Evolutionary conservation across 192 early-diverging fungal species (phyloP), one percentile per base, ranked within the genome.

Genomic region (Piromyces sp.): DNA sequence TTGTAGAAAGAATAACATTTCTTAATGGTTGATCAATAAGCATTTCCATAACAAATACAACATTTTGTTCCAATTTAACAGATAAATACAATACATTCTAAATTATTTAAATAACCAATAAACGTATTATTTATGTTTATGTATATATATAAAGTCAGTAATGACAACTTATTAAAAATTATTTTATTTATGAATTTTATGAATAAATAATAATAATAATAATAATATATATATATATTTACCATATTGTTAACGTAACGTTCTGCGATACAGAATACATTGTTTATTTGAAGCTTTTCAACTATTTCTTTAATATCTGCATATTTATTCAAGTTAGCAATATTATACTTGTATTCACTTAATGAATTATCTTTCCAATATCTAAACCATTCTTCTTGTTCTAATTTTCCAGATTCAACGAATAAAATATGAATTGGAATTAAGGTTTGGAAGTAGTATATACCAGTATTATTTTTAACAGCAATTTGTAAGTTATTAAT

Each of bases 211-310:
- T 15, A 15, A 40, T 40, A 40, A 40, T 40, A 40, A 40, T 40
- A 40, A 40, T 15, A 15, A 40, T 9, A 40, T 51, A 5, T 22
- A 17, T 51, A 3, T 51, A 22, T 68, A n/a, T 68, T 68, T 80
- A 90, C 91, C 80, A 86, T 83, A 19, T 85, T 86, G 81, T 88
- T 89, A 9, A 92, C 83, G 1, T 82, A 79, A 31, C 93, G 84
- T 83, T 91, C 85, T 0, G 93, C 93, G n/a, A 94, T 90, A 14
- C 89, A 88, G 82, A 93, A 92, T 29, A 94, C 87, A 80, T 88
- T 91, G 85, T 89, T 90, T 81, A 86, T 84, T 58, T 85, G 84
- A 29, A 91, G 88, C 83, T 88, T 89, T 81, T 91, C 84, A 80
- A 88, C 85, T 84, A 91, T 83, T 17, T 88, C 87, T 22, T 85